Evolutionary conservation across 2,329 filamentous ascomycete genomes (phyloP).

Genomic region (Helicocarpus griseus): DNA sequence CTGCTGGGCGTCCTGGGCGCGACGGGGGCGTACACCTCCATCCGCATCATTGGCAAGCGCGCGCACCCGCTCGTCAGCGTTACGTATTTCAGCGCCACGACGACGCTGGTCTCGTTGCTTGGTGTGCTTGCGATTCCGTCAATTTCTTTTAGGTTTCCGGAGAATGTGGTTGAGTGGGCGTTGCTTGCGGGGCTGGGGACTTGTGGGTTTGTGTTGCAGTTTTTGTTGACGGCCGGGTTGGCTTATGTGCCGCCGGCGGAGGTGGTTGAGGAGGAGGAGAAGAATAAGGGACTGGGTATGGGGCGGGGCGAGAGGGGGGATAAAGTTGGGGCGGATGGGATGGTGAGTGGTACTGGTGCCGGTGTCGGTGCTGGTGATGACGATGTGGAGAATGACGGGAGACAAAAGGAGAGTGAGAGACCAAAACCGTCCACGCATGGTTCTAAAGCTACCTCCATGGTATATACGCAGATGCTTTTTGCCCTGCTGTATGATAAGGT

Average conservation of each 20-base stretch:
- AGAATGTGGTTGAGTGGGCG: slow-evolving; percentile 50
- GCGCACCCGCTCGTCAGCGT: slow-evolving; percentile 77
- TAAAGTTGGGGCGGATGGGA: not conserved
- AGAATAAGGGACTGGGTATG: not conserved
- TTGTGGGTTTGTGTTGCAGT: slow-evolving; percentile 77
- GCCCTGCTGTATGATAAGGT: slow-evolving; percentile 55
- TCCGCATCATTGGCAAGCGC: slow-evolving; percentile 69
- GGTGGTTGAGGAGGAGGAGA: not conserved
- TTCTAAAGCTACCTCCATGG: slow-evolving; percentile 53
- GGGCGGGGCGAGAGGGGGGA: not conserved
- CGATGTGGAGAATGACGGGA: not conserved
- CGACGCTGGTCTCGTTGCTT: slow-evolving; percentile 55
- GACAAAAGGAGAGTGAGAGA: not conserved
- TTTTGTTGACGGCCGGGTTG: slow-evolving; percentile 69
- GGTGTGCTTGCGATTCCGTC: slow-evolving; percentile 49
- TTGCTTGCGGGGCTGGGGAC: slow-evolving; percentile 59
- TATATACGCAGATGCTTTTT: slow-evolving; percentile 62
- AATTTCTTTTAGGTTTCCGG: slow-evolving; percentile 49
- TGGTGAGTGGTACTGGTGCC: not conserved
- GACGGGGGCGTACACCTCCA: slow-evolving; percentile 63
- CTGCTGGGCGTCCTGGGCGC: slow-evolving; percentile 69
- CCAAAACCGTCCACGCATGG: slow-evolving; percentile 13
- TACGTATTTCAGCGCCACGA: slow-evolving; percentile 69
- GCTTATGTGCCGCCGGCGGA: slow-evolving; percentile 54
- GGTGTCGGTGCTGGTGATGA: not conserved